Evolutionary conservation across 257 asterid genomes (phyloP), one percentile per base, ranked within the genome.

Genomic region (Solanum sitiens): DNA sequence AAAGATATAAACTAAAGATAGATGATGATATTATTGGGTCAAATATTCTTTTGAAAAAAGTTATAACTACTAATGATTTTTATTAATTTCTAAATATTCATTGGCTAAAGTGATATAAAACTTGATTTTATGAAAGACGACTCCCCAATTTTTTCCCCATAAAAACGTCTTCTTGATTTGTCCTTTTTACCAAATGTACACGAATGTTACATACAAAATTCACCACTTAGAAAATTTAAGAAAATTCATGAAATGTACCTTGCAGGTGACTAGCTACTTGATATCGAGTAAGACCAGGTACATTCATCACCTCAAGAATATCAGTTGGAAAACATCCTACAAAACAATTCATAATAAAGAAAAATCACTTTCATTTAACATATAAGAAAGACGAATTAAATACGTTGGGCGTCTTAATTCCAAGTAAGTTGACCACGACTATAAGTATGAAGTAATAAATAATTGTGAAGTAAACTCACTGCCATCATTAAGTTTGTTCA

Each of bases 401-500:
- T 40, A 40, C 3, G 8, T 3, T 59, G 13, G 0, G 35, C 33
- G 8, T 12, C 16, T 65, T 65, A 25, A 4, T 65, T 11, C 2
- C 11, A 40, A 40, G 44, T 40, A 40, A 40, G 11, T 8, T 40
- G 11, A 40, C 11, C 44, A 40, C 44, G 3, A 40, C 44, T 65
- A 65, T 25, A 65, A 25, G 2, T 21, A 59, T 21, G 2, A 59
- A 59, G 25, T 59, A n/a, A 59, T 20, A 59, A 10, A 7, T 59
- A 59, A 21, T 61, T 70, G 23, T 71, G 42, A 71, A 71, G 42
- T 71, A 8, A 71, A 37, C 91, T 7, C 88, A 90, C 92, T 87
- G 80, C 92, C 91, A 68, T 90, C 92, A 40, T 90, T 89, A 35
- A 87, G 92, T 39, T 88, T 47, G 16, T 27, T 4, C 3, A 84